A percentile compares a stretch with the other conserved stretches of the same genome.
Evolutionary conservation across 2,329 filamentous ascomycete species (phyloP).

Genomic region (Phialocephala sp.): DNA sequence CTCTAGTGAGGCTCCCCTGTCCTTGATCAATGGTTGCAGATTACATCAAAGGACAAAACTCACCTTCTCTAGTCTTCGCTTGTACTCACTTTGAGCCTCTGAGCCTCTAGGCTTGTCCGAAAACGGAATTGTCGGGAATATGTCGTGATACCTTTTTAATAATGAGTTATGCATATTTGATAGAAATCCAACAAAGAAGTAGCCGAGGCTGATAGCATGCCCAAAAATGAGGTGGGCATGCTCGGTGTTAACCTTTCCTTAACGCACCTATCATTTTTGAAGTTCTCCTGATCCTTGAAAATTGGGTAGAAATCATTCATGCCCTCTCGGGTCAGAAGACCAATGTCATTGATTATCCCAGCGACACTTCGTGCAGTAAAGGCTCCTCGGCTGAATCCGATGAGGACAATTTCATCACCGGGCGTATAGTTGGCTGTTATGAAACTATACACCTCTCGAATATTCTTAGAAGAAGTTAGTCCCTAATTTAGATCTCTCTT

Average conservation of each 20-base stretch:
- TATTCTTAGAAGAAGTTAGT: conserved; percentile 49
- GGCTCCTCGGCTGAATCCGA: conserved; percentile 50
- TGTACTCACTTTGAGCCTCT: conserved; percentile 41
- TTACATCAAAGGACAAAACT: conserved; percentile 12
- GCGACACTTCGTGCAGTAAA: conserved; percentile 49
- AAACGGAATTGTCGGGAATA: conserved; percentile 40
- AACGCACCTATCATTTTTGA: conserved; percentile 37
- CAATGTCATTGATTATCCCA: conserved; percentile 40
- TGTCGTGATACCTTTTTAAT: conserved; percentile 41
- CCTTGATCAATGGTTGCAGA: background rate
- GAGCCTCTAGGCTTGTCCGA: conserved; percentile 37
- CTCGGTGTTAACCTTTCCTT: background rate
- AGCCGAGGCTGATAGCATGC: background rate
- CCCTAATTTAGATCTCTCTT: background rate
- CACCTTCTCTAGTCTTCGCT: conserved; percentile 46
- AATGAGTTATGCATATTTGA: background rate
- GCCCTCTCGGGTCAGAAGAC: conserved; percentile 49
- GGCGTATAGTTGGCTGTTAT: conserved; percentile 48
- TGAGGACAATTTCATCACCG: conserved; percentile 48
- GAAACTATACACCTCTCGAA: conserved; percentile 56
- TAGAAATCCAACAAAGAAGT: background rate
- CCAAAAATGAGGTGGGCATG: background rate
- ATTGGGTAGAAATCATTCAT: conserved; percentile 51
- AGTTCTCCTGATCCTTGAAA: conserved; percentile 44
- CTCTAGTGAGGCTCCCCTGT: conserved; percentile 38